These are phyloP conservation scores for Cucurbita ficifolia DNA, from an alignment of 306 rosid species.

Conservation along the genomic window DNA sequence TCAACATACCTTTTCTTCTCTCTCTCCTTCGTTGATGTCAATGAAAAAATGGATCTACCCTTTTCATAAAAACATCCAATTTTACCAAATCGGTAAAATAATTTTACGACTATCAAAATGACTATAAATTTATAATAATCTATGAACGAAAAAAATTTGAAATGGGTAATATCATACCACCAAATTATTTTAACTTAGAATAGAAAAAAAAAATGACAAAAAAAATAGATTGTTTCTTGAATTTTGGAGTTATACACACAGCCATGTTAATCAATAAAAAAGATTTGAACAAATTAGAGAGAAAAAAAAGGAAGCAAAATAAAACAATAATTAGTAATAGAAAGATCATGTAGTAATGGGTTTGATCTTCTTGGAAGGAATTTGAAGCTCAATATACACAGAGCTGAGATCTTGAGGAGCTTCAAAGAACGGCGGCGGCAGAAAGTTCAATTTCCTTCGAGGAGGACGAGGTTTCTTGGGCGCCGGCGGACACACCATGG, in stretches of 20 bases:
- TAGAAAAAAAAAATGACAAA: too few relatives aligned
- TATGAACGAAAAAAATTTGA: too few relatives aligned
- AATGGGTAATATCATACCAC: too few relatives aligned
- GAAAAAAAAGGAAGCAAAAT: too few relatives aligned
- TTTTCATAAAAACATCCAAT: too few relatives aligned
- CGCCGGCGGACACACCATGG: slow-evolving; percentile 44
- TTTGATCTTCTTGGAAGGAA: slow-evolving; percentile 23
- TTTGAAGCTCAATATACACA: slow-evolving; percentile 9
- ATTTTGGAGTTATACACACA: background rate
- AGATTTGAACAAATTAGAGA: background rate
- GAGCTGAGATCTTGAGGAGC: slow-evolving; percentile 39
- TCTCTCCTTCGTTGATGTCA: background rate
- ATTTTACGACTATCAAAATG: too few relatives aligned
- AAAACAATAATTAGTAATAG: background rate
- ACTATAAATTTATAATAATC: too few relatives aligned
- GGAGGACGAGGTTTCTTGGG: slow-evolving; percentile 36
- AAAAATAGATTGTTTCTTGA: background rate
- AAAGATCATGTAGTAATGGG: slow-evolving; percentile 4
- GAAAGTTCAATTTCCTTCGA: slow-evolving; percentile 7
- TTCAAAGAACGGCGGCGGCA: slow-evolving; percentile 19
- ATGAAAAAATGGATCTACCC: background rate
- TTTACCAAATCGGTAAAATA: too few relatives aligned
- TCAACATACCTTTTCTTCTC: background rate
- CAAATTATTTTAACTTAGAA: too few relatives aligned
- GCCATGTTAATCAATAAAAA: background rate